Percentiles rank a stretch among this genome's conserved stretches.
phyloP scores from a whole-genome alignment of 129 eudicot species.

The Lonicera japonica region DNA sequence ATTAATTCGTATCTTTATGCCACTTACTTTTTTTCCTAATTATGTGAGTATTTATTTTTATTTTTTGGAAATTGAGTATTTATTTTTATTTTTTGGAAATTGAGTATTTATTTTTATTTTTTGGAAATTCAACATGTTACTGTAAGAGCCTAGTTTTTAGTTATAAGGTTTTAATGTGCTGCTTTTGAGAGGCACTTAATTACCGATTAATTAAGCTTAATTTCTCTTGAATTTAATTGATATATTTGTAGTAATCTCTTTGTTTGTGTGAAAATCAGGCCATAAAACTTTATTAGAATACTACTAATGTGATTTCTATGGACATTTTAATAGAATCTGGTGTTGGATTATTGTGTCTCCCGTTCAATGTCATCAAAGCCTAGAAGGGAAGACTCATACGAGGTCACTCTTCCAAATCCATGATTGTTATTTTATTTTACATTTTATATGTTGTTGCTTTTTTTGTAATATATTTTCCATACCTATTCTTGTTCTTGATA shows the following conservation, averaged over 20 bases:
- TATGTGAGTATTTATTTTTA: no score
- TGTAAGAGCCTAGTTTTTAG: not conserved
- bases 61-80: no score
- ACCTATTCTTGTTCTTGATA: not conserved
- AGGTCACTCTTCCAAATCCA: constrained; percentile 10
- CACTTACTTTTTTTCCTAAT: no score
- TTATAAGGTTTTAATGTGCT: not conserved
- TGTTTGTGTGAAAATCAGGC: no score
- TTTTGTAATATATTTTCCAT: not conserved
- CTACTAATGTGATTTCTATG: not conserved
- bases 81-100: no score
- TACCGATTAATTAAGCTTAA: no score
- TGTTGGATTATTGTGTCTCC: not conserved
- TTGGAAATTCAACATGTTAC: not conserved
- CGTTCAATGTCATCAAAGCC: constrained; percentile 6
- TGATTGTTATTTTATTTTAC: not conserved
- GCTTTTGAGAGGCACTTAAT: not conserved
- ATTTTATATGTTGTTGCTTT: not conserved
- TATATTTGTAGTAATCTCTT: no score
- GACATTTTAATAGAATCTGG: constrained; percentile 2
- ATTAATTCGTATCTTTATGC: no score
- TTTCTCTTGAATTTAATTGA: no score
- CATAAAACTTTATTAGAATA: not conserved
- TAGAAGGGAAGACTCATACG: constrained; percentile 3
- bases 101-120: no score